Percentiles rank a stretch among this genome's conserved stretches.
These are phyloP conservation scores for Sporothrix inflata DNA, from an alignment of 2,329 filamentous ascomycete species.

Conservation along the genomic window DNA sequence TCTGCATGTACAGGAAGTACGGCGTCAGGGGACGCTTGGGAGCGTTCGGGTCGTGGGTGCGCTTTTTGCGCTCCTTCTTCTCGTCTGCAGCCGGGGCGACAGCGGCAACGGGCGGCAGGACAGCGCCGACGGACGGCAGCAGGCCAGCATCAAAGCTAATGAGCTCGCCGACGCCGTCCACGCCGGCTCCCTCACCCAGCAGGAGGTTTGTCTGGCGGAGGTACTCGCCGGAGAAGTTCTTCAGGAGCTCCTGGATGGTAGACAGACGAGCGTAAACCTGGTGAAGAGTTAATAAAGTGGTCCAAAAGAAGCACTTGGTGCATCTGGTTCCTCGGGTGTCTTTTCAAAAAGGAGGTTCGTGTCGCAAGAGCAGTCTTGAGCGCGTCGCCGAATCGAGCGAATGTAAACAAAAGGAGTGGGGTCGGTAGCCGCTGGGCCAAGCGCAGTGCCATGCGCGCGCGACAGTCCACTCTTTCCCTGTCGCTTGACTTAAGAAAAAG, in stretches of 20 bases:
- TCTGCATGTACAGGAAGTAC: slow-evolving; percentile 93
- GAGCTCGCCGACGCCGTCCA: slow-evolving; percentile 52
- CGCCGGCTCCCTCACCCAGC: slow-evolving; percentile 64
- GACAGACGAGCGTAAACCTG: slow-evolving; percentile 78
- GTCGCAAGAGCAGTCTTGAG: neutral
- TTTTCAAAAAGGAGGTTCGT: neutral
- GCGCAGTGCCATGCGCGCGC: neutral
- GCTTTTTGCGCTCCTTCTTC: slow-evolving; percentile 90
- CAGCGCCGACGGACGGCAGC: slow-evolving; percentile 44
- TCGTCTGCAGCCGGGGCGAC: slow-evolving; percentile 56
- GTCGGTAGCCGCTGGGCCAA: neutral
- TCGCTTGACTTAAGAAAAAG: neutral
- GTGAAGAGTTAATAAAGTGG: slow-evolving; percentile 38
- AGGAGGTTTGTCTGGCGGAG: slow-evolving; percentile 86
- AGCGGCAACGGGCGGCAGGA: slow-evolving; percentile 42
- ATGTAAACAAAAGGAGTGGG: slow-evolving; percentile 23
- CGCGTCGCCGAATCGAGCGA: slow-evolving; percentile 9
- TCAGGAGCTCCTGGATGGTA: slow-evolving; percentile 77
- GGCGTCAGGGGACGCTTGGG: slow-evolving; percentile 93
- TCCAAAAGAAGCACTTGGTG: neutral
- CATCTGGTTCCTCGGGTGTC: neutral
- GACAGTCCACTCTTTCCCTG: neutral
- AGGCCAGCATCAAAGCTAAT: slow-evolving; percentile 58
- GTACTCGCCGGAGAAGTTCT: slow-evolving; percentile 80
- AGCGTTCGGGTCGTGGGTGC: slow-evolving; percentile 85